Base-by-base conservation (phyloP, 352 stramenopile genomes). In the Globisporangium irregulare region DNA sequence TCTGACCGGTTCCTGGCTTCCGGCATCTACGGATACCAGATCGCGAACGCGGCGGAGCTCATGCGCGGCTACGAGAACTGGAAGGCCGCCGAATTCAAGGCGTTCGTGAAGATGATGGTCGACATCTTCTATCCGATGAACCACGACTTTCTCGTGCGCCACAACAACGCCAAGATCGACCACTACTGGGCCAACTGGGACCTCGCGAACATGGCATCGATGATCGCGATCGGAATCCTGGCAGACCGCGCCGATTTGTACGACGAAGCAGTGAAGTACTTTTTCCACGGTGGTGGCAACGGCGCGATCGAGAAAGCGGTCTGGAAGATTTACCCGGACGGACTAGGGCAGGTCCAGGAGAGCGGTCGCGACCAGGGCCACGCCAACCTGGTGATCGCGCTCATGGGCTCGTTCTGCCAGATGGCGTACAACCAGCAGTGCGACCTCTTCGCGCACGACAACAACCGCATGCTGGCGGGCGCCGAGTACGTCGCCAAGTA, bases 171-270 rank as follows among this genome's bases (percentile, higher is more conserved):
- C 24, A 73, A 71, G 55, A 64, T 71, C 41, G 69, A 73, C 46
- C 68, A 73, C 63, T 73, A 73, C 24, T 73, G 68, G 68, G 68
- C 68, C 15, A 73, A 73, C 48, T 73, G 68, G 68, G 68, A 73
- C 41, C 24, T 73, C 34, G 68, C 62, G 1, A 73, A 73, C 46
- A 73, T 73, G 68, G 68, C 56, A 34, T 69, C 68, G 12, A 70
- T 73, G 68, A 43, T 73, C 57, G 5, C 68, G 3, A 73, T 73
- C 50, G 68, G 68, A 50, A 51, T 73, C n/a, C 63, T 73, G 6
- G 61, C 68, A 1, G 68, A 70, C 50, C 59, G 62, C 12, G 10
- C 68, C 5, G 68, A 73, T 10, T 12, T 73, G 5, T 73, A 66
- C 46, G 62, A 73, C 48, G 62, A 73, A 51, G 62, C 68, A 0